Evolutionary conservation across 495 filamentous ascomycete species (phyloP).

Genomic region (Pyronema domesticum): DNA sequence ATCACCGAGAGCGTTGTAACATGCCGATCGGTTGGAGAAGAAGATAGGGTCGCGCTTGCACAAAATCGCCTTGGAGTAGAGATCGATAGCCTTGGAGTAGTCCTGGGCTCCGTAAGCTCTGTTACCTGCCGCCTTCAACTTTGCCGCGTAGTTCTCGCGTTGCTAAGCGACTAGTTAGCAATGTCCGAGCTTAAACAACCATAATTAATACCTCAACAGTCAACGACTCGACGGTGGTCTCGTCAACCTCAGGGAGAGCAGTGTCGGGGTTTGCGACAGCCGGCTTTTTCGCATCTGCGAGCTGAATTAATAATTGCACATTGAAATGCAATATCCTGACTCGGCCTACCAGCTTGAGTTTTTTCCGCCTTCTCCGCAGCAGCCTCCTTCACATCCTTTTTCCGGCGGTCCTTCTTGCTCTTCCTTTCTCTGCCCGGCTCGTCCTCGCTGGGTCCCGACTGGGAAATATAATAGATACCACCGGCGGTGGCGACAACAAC

Average conservation of each 20-base stretch:
- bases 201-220: constrained; percentile 40
- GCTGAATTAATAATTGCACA: neutral
- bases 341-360: constrained; percentile 16
- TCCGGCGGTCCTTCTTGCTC: constrained; percentile 51
- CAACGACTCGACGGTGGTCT: constrained; percentile 50
- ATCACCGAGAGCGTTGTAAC: constrained; percentile 75
- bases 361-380: constrained; percentile 25
- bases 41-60: constrained; percentile 96
- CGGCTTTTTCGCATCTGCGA: constrained; percentile 1
- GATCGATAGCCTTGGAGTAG: constrained; percentile 73
- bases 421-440: constrained; percentile 38
- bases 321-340: neutral
- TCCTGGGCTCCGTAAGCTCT: constrained; percentile 88
- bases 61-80: constrained; percentile 87
- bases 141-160: constrained; percentile 66
- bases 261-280: constrained; percentile 49
- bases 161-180: constrained; percentile 29
- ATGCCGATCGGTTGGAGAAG: constrained; percentile 96
- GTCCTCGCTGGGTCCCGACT: constrained; percentile 28
- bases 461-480: constrained; percentile 70
- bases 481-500: constrained; percentile 80
- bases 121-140: constrained; percentile 89
- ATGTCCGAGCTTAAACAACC: constrained; percentile 1
- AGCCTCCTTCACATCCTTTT: constrained; percentile 34
- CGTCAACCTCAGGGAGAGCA: constrained; percentile 71